Conservation (phyloP, 2,329 filamentous ascomycete genomes). For the Fusarium incarnatum region DNA sequence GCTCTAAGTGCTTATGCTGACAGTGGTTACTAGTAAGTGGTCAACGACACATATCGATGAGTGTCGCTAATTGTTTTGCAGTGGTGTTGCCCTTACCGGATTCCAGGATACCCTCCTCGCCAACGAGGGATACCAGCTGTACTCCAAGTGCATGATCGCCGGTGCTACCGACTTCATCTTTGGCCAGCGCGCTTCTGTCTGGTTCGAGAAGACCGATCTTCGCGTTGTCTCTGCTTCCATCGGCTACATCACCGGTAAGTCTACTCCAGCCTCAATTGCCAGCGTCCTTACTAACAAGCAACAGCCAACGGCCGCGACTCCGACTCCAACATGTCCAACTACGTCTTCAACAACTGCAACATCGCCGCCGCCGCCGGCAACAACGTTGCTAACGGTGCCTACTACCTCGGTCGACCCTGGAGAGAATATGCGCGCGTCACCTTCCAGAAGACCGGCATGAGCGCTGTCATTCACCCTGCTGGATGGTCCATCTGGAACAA, state of each 20-base stretch:
- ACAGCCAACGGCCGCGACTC: slow-evolving; percentile 57
- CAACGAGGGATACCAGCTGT: slow-evolving; percentile 60
- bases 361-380: slow-evolving; percentile 55
- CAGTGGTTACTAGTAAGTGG: slow-evolving; percentile 57
- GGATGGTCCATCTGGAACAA: slow-evolving; percentile 70
- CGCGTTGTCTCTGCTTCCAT: slow-evolving; percentile 51
- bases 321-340: slow-evolving; percentile 53
- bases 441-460: slow-evolving; percentile 63
- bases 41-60: accelerated
- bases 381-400: slow-evolving; percentile 53
- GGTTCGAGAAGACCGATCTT: slow-evolving; percentile 59
- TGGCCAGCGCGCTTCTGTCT: slow-evolving; percentile 56
- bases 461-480: slow-evolving; percentile 66
- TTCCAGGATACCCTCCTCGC: slow-evolving; percentile 64
- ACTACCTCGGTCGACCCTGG: slow-evolving; percentile 64
- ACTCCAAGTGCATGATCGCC: slow-evolving; percentile 57
- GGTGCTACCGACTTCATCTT: slow-evolving; percentile 65
- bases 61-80: neutral
- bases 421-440: slow-evolving; percentile 59
- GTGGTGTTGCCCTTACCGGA: slow-evolving; percentile 57
- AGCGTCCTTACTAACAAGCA: neutral
- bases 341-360: slow-evolving; percentile 60
- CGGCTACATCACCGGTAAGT: slow-evolving; percentile 58
- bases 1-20: slow-evolving; percentile 58
- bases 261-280: accelerated